Conservation (phyloP, 2,329 filamentous ascomycete genomes). For the Coniochaeta sp. region DNA sequence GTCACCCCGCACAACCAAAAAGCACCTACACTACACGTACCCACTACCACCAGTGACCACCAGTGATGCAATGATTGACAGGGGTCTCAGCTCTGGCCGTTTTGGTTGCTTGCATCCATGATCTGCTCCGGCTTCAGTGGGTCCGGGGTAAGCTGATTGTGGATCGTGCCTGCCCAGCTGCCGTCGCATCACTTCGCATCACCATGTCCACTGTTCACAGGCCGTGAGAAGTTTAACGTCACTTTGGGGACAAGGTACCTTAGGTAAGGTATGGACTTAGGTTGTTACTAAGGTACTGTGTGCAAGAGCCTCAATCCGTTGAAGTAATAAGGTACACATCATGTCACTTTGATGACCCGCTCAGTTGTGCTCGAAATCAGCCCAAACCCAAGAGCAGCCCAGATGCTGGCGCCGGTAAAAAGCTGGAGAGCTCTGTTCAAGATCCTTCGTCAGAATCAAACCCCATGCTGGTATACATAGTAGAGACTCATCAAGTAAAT, state of each 20-base stretch:
- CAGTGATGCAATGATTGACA: slow-evolving; percentile 2
- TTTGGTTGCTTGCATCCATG: background rate
- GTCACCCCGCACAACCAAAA: background rate
- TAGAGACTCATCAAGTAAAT: slow-evolving; percentile 1
- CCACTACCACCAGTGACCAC: no score
- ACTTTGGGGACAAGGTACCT: no score
- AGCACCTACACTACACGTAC: no score
- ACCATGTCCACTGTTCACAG: background rate
- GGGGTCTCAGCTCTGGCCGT: background rate
- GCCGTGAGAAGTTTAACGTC: background rate
- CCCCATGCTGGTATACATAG: slow-evolving; percentile 8
- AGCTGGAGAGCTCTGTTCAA: background rate
- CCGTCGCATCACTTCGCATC: no score
- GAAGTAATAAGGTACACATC: no score
- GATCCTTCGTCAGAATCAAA: slow-evolving; percentile 6
- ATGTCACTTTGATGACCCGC: background rate
- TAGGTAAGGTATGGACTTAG: no score
- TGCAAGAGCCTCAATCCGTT: no score
- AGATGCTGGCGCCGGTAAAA: background rate
- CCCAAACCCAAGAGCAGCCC: slow-evolving; percentile 1
- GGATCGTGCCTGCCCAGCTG: background rate
- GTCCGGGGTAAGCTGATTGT: background rate
- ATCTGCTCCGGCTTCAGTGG: background rate
- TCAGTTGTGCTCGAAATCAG: background rate
- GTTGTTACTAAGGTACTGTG: no score